These are phyloP conservation scores for Malus hybrid DNA, from an alignment of 331 rosid species.

Conservation along the genomic window DNA sequence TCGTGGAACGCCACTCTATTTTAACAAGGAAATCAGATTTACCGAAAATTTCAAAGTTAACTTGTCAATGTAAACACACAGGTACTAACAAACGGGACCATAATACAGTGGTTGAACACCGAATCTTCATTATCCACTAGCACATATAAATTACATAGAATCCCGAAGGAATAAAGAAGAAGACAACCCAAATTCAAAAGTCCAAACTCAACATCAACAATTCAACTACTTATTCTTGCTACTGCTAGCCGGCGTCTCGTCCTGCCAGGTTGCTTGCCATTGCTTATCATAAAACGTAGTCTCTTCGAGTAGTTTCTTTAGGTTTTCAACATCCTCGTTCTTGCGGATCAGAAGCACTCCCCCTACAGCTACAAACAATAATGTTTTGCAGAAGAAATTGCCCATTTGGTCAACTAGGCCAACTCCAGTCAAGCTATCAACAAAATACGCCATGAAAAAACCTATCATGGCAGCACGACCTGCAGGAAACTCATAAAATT, in stretches of 20 bases:
- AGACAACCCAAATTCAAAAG: background rate
- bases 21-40: background rate
- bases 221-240: slow-evolving; percentile 39
- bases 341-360: slow-evolving; percentile 88
- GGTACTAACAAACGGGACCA: background rate
- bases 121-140: slow-evolving; percentile 1
- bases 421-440: slow-evolving; percentile 95
- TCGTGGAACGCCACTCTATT: background rate
- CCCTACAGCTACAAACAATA: slow-evolving; percentile 63
- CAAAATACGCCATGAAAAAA: slow-evolving; percentile 84
- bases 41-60: background rate
- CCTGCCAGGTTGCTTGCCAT: slow-evolving; percentile 99
- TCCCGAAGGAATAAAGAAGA: background rate
- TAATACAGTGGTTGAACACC: background rate
- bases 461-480: slow-evolving; percentile 99
- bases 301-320: slow-evolving; percentile 82
- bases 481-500: slow-evolving; percentile 21
- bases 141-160: background rate
- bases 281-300: slow-evolving; percentile 90
- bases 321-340: slow-evolving; percentile 73
- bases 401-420: slow-evolving; percentile 92
- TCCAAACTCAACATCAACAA: slow-evolving; percentile 10
- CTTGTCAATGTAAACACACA: background rate
- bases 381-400: slow-evolving; percentile 87
- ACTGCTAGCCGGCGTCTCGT: slow-evolving; percentile 38